Evolutionary conservation across 1,139 yeast species (phyloP).

Genomic region (Diutina neorugosa): DNA sequence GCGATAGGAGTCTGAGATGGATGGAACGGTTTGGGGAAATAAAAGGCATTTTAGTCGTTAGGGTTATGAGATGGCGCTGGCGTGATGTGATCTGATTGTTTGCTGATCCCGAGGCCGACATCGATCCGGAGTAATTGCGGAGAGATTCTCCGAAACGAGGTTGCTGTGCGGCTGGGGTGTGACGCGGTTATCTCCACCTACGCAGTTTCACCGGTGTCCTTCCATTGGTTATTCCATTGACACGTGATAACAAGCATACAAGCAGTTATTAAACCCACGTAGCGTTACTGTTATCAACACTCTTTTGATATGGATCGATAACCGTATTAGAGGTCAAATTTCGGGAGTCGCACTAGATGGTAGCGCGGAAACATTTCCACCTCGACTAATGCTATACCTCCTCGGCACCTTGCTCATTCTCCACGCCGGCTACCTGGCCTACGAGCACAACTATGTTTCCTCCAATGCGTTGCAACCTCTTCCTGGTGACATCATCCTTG

Average conservation of each 20-base stretch:
- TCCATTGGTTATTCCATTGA: no score
- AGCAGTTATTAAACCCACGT: no score
- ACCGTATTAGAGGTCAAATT: no score
- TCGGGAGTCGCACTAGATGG: background rate
- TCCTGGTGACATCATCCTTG: constrained; percentile 24
- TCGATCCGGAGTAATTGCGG: background rate
- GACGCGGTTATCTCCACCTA: background rate
- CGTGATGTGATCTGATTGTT: no score
- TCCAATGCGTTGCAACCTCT: constrained; percentile 15
- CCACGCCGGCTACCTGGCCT: constrained; percentile 42
- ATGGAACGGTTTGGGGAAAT: no score
- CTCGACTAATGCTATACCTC: constrained; percentile 5
- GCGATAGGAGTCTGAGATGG: background rate
- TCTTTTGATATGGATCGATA: no score
- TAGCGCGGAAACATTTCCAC: background rate
- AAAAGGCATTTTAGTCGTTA: no score
- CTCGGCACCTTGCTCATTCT: constrained; percentile 14
- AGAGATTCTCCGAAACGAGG: background rate
- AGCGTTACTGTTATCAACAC: no score
- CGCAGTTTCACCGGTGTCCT: no score
- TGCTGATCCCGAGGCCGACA: background rate
- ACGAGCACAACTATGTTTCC: constrained; percentile 16
- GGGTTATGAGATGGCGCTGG: background rate
- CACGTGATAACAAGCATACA: no score
- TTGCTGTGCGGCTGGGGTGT: background rate